Percentiles rank a stretch among this genome's conserved stretches.
Evolutionary conservation across 2,329 filamentous ascomycete species (phyloP).

Genomic region (Fusarium newnesense): DNA sequence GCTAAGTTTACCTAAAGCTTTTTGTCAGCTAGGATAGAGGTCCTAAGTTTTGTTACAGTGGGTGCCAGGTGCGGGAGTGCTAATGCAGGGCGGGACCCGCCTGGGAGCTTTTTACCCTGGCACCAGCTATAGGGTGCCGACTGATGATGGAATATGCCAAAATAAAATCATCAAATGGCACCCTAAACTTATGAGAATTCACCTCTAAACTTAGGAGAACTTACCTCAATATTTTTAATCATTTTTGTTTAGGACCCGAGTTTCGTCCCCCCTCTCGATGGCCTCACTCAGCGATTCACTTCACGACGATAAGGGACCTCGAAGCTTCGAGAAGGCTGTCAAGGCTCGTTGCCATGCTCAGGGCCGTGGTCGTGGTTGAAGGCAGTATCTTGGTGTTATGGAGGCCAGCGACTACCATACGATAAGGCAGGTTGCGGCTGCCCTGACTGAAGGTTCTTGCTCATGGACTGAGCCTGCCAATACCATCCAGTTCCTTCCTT

Average conservation of each 20-base stretch:
- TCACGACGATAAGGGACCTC: too few species aligned
- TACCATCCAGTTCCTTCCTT: background rate
- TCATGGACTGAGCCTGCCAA: background rate
- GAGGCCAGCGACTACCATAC: too few species aligned
- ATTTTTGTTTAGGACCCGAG: background rate
- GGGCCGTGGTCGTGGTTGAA: too few species aligned
- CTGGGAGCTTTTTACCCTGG: background rate
- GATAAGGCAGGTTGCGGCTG: too few species aligned
- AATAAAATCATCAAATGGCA: background rate
- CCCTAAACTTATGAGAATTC: background rate
- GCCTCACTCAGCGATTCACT: background rate
- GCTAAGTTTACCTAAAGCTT: too few species aligned
- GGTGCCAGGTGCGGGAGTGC: background rate
- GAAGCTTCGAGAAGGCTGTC: too few species aligned
- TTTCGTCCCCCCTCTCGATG: rapidly evolving
- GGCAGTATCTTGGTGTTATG: too few species aligned
- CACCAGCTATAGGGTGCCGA: background rate
- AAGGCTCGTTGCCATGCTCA: too few species aligned
- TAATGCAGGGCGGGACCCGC: background rate
- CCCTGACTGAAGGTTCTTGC: background rate
- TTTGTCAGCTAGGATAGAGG: too few species aligned
- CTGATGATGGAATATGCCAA: too few species aligned
- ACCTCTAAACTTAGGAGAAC: too few species aligned
- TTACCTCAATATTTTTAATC: background rate
- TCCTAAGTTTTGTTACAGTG: too few species aligned